phyloP scores from a whole-genome alignment of 2,329 filamentous ascomycete genomes.

The Lecanicillium sp. region DNA sequence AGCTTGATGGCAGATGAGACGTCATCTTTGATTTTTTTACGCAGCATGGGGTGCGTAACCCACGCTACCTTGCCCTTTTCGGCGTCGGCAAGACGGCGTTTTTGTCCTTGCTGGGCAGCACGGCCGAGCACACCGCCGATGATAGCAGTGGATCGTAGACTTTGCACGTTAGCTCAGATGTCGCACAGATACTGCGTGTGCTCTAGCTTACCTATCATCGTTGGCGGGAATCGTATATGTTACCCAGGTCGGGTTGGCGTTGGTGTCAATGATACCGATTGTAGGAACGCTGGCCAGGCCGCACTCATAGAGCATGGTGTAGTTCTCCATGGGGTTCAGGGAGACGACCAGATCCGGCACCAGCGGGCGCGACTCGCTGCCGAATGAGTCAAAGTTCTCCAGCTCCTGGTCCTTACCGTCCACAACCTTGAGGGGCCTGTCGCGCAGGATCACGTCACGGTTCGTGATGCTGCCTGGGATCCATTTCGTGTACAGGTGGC shows the following conservation, averaged over 20 bases:
- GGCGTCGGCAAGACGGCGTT: slow-evolving; percentile 58
- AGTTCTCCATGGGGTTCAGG: slow-evolving; percentile 90
- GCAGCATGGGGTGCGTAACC: slow-evolving; percentile 42
- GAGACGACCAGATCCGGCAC: slow-evolving; percentile 88
- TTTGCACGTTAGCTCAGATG: slow-evolving; percentile 36
- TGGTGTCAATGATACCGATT: slow-evolving; percentile 90
- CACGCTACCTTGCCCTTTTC: slow-evolving; percentile 58
- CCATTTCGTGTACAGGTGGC: slow-evolving; percentile 90
- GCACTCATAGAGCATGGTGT: slow-evolving; percentile 85
- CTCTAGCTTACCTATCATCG: slow-evolving; percentile 68
- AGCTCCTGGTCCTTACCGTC: slow-evolving; percentile 62
- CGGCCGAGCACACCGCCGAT: slow-evolving; percentile 81
- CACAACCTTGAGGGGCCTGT: slow-evolving; percentile 65
- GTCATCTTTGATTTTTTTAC: slow-evolving; percentile 31
- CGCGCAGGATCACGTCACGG: slow-evolving; percentile 76
- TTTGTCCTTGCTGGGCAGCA: slow-evolving; percentile 73
- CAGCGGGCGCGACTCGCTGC: slow-evolving; percentile 58
- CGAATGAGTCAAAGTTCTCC: slow-evolving; percentile 58
- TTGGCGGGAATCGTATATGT: slow-evolving; percentile 97
- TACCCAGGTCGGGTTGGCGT: slow-evolving; percentile 86
- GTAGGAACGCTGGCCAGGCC: slow-evolving; percentile 83
- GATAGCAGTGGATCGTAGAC: slow-evolving; percentile 73
- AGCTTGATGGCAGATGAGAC: slow-evolving; percentile 24
- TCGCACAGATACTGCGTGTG: too few species aligned
- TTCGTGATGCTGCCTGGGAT: slow-evolving; percentile 89